Evolutionary conservation across 1,284 basidiomycete species (phyloP).

Genomic region (Apiotrichum brassicae): DNA sequence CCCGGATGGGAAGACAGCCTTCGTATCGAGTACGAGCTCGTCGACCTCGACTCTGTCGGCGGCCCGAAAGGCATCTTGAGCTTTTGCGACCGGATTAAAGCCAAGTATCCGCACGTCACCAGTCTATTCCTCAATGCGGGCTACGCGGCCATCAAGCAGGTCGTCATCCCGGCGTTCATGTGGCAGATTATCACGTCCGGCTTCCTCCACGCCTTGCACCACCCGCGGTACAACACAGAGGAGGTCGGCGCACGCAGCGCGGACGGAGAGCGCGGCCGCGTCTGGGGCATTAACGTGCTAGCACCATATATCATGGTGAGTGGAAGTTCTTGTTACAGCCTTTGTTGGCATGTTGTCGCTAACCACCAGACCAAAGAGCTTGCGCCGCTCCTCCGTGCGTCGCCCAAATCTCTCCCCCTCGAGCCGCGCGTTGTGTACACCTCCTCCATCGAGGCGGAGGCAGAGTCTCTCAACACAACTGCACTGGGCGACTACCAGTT

Average conservation of each 20-base stretch:
- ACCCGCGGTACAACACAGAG: constrained; percentile 61
- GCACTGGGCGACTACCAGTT: constrained; percentile 63
- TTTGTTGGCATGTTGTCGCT: neutral
- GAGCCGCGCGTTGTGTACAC: constrained; percentile 71
- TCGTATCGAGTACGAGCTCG: constrained; percentile 55
- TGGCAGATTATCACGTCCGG: constrained; percentile 53
- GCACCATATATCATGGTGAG: constrained; percentile 73
- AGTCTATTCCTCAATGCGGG: constrained; percentile 80
- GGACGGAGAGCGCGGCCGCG: constrained; percentile 65
- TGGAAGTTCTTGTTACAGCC: too few relatives aligned
- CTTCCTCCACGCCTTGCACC: constrained; percentile 50
- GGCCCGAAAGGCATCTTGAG: constrained; percentile 58
- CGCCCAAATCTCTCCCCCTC: constrained; percentile 36
- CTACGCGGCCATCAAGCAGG: constrained; percentile 53
- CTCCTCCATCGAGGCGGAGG: constrained; percentile 63
- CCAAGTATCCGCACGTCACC: constrained; percentile 58
- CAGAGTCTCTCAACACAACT: constrained; percentile 53
- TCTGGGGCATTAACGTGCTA: constrained; percentile 82
- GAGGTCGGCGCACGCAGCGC: constrained; percentile 56
- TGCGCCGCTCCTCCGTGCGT: constrained; percentile 32
- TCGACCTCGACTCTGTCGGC: constrained; percentile 57
- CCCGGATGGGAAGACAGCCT: constrained; percentile 59
- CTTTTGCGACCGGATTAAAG: constrained; percentile 57
- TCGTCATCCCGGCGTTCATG: constrained; percentile 55
- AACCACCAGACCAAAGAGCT: constrained; percentile 42